phyloP scores from a whole-genome alignment of 1,284 basidiomycete genomes.

The Ustilago loliicola region DNA sequence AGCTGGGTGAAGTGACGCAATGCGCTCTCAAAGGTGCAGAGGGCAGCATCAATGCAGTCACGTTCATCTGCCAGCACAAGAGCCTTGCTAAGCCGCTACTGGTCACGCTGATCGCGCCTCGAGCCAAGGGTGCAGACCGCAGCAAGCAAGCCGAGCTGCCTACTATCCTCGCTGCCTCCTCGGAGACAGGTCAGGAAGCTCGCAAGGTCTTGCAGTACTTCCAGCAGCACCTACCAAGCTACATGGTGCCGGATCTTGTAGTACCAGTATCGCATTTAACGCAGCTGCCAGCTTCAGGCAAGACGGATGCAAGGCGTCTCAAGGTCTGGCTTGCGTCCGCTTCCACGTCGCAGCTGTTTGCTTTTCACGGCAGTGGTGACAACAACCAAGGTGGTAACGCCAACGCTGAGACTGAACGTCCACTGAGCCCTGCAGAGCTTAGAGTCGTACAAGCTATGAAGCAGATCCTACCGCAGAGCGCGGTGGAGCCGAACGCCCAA shows the following conservation, averaged over 20 bases:
- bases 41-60: conserved; percentile 5
- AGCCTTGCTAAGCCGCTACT: conserved; percentile 22
- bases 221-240: conserved; percentile 21
- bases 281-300: conserved; percentile 19
- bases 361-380: not conserved
- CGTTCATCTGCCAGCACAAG: conserved; percentile 17
- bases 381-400: no score
- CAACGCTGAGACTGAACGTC: no score
- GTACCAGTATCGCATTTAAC: conserved; percentile 19
- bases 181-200: not conserved
- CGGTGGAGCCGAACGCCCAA: no score
- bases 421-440: no score
- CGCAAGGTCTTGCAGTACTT: conserved; percentile 8
- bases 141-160: no score
- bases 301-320: conserved; percentile 16
- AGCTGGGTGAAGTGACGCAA: conserved; percentile 74
- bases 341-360: conserved; percentile 13
- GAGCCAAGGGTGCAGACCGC: not conserved
- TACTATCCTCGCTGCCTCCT: no score
- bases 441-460: no score
- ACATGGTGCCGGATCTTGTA: conserved; percentile 29
- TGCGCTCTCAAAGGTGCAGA: conserved; percentile 15
- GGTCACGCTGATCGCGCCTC: conserved; percentile 11
- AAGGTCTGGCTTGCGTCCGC: conserved; percentile 22
- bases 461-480: no score